Evolutionary conservation across 106 monocot genomes (phyloP).

Genomic region (Phalaenopsis aphrodite): DNA sequence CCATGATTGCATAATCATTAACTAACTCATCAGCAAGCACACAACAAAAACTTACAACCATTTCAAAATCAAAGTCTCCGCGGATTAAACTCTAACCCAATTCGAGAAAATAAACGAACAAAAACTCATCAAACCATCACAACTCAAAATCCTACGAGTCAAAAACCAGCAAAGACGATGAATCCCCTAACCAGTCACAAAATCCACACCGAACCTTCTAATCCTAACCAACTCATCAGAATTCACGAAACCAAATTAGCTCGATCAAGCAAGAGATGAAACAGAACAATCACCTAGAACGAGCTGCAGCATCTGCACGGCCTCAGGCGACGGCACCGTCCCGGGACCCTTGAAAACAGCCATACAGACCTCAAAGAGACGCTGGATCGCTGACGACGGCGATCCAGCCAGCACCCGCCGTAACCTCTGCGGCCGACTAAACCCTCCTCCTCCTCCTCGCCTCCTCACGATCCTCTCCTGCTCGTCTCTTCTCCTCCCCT

Average conservation of each 20-base stretch:
- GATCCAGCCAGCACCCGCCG: constrained; percentile 27
- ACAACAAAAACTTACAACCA: background rate
- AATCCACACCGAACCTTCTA: too few relatives aligned
- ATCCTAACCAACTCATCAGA: background rate
- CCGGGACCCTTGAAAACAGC: constrained; percentile 60
- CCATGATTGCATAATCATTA: background rate
- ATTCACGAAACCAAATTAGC: background rate
- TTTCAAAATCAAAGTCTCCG: background rate
- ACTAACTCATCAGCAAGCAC: background rate
- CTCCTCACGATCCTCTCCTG: constrained; percentile 11
- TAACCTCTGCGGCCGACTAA: constrained; percentile 8
- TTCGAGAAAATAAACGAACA: background rate
- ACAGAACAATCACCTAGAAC: constrained; percentile 39
- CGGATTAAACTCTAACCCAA: background rate
- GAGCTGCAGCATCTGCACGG: constrained; percentile 36
- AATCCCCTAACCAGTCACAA: background rate
- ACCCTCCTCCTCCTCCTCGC: constrained; percentile 6
- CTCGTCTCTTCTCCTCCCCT: background rate
- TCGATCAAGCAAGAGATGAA: constrained; percentile 1
- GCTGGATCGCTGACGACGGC: constrained; percentile 34
- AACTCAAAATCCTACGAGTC: background rate
- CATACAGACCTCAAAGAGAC: constrained; percentile 49
- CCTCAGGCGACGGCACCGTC: constrained; percentile 45
- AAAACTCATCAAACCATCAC: background rate
- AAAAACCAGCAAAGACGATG: background rate